These are phyloP conservation scores for Sordariomycetes sp. DNA, from an alignment of 2,329 filamentous ascomycete genomes.

Conservation along the genomic window DNA sequence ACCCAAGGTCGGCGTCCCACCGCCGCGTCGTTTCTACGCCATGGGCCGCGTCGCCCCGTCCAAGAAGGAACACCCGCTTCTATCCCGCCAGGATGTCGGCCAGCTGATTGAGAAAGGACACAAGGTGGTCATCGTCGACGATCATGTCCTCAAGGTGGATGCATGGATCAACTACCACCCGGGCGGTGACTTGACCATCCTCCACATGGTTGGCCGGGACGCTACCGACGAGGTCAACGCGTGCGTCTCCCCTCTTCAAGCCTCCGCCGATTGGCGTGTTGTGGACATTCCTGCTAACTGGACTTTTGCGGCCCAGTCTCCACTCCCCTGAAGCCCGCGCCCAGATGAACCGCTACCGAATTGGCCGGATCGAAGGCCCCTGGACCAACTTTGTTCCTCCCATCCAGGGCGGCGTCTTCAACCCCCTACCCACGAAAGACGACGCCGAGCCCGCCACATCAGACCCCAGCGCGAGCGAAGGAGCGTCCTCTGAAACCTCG, in stretches of 20 bases:
- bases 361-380: conserved; percentile 67
- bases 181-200: conserved; percentile 81
- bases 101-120: conserved; percentile 72
- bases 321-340: conserved; percentile 70
- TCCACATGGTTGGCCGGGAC: conserved; percentile 88
- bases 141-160: conserved; percentile 76
- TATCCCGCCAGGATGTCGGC: conserved; percentile 39
- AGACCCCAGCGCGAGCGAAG: conserved; percentile 9
- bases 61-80: conserved; percentile 18
- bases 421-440: conserved; percentile 23
- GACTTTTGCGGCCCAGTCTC: conserved; percentile 38
- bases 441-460: conserved; percentile 16
- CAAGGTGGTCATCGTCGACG: conserved; percentile 70
- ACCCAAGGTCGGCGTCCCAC: not conserved
- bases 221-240: conserved; percentile 89
- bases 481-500: conserved; percentile 28
- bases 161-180: conserved; percentile 85
- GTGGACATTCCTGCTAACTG: not conserved
- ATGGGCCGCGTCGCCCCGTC: not conserved
- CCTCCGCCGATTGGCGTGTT: not conserved
- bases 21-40: not conserved
- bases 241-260: conserved; percentile 39
- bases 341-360: conserved; percentile 72
- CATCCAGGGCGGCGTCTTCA: conserved; percentile 78
- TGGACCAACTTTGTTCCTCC: conserved; percentile 89